phyloP scores from a whole-genome alignment of 2,329 filamentous ascomycete species.

The Mollisiaceae sp. region DNA sequence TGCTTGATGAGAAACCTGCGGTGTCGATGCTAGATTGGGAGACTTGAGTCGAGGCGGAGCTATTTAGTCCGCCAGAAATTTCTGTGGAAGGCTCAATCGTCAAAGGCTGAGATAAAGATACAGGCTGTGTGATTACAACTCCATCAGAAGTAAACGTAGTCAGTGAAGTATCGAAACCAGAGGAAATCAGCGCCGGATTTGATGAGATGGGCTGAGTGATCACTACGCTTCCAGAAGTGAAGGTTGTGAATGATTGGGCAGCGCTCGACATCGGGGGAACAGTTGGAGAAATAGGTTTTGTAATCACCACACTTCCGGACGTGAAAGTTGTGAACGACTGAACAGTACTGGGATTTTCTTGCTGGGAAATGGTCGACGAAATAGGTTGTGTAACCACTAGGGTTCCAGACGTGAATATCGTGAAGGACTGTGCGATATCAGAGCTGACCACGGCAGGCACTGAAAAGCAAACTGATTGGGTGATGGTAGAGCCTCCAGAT shows the following conservation, averaged over 20 bases:
- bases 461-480: no score
- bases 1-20: no score
- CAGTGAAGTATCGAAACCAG: background rate
- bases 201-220: background rate
- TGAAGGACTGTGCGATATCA: background rate
- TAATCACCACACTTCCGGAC: background rate
- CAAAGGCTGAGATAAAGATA: no score
- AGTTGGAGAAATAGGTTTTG: background rate
- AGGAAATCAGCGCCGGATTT: background rate
- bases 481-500: no score
- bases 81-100: background rate
- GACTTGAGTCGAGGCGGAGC: no score
- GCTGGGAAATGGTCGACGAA: background rate
- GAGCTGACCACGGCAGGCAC: background rate
- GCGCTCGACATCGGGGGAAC: background rate
- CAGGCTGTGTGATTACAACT: no score
- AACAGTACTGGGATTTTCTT: background rate
- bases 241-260: background rate
- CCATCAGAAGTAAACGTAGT: no score
- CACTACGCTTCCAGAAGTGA: background rate
- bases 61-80: no score
- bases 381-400: background rate
- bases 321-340: background rate
- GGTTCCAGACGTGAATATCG: background rate
- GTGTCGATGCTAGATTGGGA: no score